A percentile compares a stretch with the other conserved stretches of the same genome.
phyloP scores from a whole-genome alignment of 1,284 basidiomycete species.

The Coniophora puteana region DNA sequence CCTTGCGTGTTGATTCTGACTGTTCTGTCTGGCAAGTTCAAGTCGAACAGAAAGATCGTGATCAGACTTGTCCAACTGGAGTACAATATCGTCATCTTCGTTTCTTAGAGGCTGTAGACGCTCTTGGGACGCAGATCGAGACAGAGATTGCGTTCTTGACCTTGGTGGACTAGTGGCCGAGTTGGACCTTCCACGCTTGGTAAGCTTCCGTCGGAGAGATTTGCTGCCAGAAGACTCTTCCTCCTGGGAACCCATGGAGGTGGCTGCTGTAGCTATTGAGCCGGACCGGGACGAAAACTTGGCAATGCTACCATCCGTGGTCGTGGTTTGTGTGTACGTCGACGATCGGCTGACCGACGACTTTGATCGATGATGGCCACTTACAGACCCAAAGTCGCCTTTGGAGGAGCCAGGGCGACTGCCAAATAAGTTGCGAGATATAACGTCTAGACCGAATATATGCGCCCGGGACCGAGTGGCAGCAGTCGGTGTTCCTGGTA shows the following conservation, averaged over 20 bases:
- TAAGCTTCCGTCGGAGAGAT: slow-evolving; percentile 47
- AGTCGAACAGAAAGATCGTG: slow-evolving; percentile 69
- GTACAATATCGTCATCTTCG: slow-evolving; percentile 37
- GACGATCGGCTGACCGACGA: slow-evolving; percentile 70
- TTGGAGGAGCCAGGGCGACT: slow-evolving; percentile 55
- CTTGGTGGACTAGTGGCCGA: slow-evolving; percentile 41
- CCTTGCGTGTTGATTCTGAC: slow-evolving; percentile 64
- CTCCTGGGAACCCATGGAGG: slow-evolving; percentile 53
- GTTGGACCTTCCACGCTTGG: slow-evolving; percentile 58
- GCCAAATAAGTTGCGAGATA: slow-evolving; percentile 77
- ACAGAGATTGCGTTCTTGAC: slow-evolving; percentile 28
- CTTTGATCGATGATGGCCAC: slow-evolving; percentile 58
- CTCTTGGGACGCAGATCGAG: slow-evolving; percentile 38
- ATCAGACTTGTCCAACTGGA: slow-evolving; percentile 59
- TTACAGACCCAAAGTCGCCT: slow-evolving; percentile 66
- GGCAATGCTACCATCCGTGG: slow-evolving; percentile 60
- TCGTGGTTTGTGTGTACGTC: slow-evolving; percentile 59
- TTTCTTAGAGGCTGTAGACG: slow-evolving; percentile 38
- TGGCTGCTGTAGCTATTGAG: slow-evolving; percentile 61
- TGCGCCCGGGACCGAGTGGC: slow-evolving; percentile 66
- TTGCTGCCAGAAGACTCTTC: slow-evolving; percentile 52
- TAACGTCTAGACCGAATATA: slow-evolving; percentile 80
- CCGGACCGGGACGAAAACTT: slow-evolving; percentile 68
- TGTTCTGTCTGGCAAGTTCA: slow-evolving; percentile 78
- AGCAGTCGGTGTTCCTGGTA: slow-evolving; percentile 77